Percentiles rank a stretch among this genome's conserved stretches.
Evolutionary conservation across 2,329 filamentous ascomycete species (phyloP).

Genomic region (Exophiala aquamarina): DNA sequence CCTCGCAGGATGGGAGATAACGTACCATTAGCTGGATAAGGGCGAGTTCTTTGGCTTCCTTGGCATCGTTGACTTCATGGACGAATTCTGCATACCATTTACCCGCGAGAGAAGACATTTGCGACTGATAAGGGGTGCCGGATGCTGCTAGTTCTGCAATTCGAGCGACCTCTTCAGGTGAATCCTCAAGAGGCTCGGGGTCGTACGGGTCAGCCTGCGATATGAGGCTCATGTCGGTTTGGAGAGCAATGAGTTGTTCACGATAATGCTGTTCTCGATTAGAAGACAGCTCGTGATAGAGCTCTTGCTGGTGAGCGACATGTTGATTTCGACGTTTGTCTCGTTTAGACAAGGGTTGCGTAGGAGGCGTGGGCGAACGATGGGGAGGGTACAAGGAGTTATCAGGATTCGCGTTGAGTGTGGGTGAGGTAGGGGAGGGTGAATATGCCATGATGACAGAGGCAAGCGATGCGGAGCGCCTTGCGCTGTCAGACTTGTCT

Average conservation of each 20-base stretch:
- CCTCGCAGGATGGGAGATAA: constrained; percentile 10
- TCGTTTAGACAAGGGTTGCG: constrained; percentile 68
- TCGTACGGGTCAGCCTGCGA: constrained; percentile 81
- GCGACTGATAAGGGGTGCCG: constrained; percentile 66
- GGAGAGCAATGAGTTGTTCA: constrained; percentile 86
- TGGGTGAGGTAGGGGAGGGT: constrained; percentile 37
- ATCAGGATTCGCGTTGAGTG: constrained; percentile 25
- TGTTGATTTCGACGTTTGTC: constrained; percentile 86
- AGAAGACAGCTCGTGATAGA: constrained; percentile 74
- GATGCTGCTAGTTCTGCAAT: constrained; percentile 58
- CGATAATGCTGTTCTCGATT: constrained; percentile 84
- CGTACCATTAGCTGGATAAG: constrained; percentile 78
- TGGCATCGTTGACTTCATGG: constrained; percentile 79
- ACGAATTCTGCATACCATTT: constrained; percentile 83
- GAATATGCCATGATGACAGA: constrained; percentile 39
- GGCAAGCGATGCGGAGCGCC: neutral
- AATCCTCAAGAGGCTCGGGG: constrained; percentile 66
- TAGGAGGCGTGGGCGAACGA: constrained; percentile 37
- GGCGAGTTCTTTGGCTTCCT: constrained; percentile 83
- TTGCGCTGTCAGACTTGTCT: neutral
- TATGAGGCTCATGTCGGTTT: constrained; percentile 84
- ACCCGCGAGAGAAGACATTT: constrained; percentile 65
- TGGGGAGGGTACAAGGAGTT: constrained; percentile 13
- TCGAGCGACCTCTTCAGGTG: constrained; percentile 65
- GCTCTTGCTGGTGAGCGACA: constrained; percentile 72